Evolutionary conservation across 2,329 filamentous ascomycete genomes (phyloP), one percentile per base, ranked within the genome.

Genomic region (Epichloe elymi): DNA sequence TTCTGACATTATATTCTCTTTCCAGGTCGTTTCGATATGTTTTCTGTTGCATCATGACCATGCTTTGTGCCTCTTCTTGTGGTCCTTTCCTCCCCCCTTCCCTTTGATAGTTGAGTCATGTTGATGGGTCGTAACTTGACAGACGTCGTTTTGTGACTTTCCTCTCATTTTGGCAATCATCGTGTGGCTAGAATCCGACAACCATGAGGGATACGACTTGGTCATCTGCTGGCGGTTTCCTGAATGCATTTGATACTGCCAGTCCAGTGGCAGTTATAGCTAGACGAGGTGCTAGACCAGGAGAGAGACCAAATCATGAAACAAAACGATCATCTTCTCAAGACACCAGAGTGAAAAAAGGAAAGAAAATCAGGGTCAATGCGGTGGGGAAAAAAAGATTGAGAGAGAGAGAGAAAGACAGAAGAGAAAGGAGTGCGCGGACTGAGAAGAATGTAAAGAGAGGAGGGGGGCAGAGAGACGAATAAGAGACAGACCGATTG

Each of bases 1-100:
- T 51, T 49, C 52, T 56, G 48, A 49, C 58, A 58, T 56, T 58
- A 53, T 57, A 57, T 58, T 54, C 51, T 53, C 51, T 58, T 61
- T 56, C 58, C 48, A 51, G 54, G 49, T 46, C 55, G 57, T 55
- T 56, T 49, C 35, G 50, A 35, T 35, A 38, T 49, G 26, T 49
- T 44, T 49, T 26, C 19, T 45, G 51, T 48, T 51, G 19, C 36
- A 36, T 44, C 12, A 38, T 51, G 48, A 39, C 40, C 45, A 44
- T 55, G 48, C 52, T 51, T 54, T 55, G 56, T 55, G 45, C 49
- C 43, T 39, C 36, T 53, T 57, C 42, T 52, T 52, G 52, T 51
- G 51, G 44, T 48, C 49, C 52, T 41, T 49, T 26, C 23, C 36
- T 40, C 40, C 8, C 20, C n/a, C 45, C 26, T 11, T 3, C 10